Base-by-base conservation (phyloP, 2,329 filamentous ascomycete genomes). In the Fusarium succisae region DNA sequence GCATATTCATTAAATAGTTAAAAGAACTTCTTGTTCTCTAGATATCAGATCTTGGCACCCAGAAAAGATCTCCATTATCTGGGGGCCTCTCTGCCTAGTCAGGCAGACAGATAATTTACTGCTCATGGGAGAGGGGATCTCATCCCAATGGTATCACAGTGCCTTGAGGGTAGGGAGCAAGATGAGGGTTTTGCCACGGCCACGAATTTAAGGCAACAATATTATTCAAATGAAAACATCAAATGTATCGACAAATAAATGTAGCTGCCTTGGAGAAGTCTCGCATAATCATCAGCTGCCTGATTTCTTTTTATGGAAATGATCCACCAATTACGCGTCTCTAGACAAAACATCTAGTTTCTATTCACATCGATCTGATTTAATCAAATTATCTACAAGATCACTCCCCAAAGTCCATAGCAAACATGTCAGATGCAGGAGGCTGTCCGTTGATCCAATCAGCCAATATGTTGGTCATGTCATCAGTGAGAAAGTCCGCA, bases 381-480 rank as follows among this genome's bases (percentile, higher is more conserved):
- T 41, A 18, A n/a, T 15, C 14, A 28, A 24, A 2, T 9, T 2
- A 18, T 30, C 9, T 12, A 22, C 22, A 13, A 12, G 5, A 44
- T 30, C 41, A 73, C 26, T 70, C 41, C 6, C 53, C 70, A 38
- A 70, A 70, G 4, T 70, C 66, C 70, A 73, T 73, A 13, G 51
- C 53, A 70, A 73, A 70, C 70, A 73, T 66, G 3, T 73, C 66
- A 7, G 70, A 51, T 18, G 70, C 30, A 26, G 70, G 65, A 24
- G 70, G 70, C 2, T 73, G 70, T 11, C 70, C 70, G 32, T 73
- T 73, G 11, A 73, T 73, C 70, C 70, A 73, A 20, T 70, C 70
- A 9, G 70, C 70, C 66, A 73, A 37, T 15, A 73, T 73, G 14
- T 66, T 55, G n/a, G 70, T 70, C 70, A 73, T 73, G 44, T 73